Percentiles rank a stretch among this genome's conserved stretches.
phyloP scores from a whole-genome alignment of 129 eudicot genomes.

The Artemisia annua region DNA sequence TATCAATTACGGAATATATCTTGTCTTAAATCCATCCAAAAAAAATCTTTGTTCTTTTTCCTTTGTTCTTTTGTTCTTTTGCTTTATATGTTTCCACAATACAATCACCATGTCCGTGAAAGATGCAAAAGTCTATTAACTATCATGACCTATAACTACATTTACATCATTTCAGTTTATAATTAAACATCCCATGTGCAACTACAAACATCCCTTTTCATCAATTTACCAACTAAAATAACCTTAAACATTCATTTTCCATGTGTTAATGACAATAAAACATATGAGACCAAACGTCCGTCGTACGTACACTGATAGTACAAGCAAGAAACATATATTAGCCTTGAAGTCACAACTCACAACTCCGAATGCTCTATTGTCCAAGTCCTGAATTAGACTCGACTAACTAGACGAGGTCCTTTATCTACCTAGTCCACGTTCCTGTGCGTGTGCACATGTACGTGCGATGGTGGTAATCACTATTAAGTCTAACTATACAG shows the following conservation, averaged over 20 bases:
- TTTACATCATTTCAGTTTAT: conserved; percentile 36
- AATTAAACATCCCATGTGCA: conserved; percentile 42
- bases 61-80: conserved; percentile 35
- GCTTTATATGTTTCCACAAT: conserved; percentile 47
- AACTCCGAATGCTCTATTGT: neutral
- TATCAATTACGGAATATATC: too few species aligned
- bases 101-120: conserved; percentile 83
- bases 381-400: too few species aligned
- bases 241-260: conserved; percentile 17
- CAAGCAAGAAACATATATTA: neutral
- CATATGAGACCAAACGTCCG: neutral
- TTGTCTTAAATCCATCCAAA: conserved; percentile 11
- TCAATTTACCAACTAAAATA: conserved; percentile 19
- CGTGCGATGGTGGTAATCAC: too few species aligned
- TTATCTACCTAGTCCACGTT: too few species aligned
- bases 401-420: too few species aligned
- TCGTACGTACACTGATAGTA: neutral
- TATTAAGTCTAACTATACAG: too few species aligned
- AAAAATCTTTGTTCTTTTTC: conserved; percentile 35
- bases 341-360: neutral
- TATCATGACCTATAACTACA: conserved; percentile 39
- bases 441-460: too few species aligned
- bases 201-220: conserved; percentile 27
- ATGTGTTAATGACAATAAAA: neutral
- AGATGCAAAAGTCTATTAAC: conserved; percentile 43